Base-by-base conservation (phyloP, 2,329 filamentous ascomycete genomes). In the Cladophialophora psammophila region DNA sequence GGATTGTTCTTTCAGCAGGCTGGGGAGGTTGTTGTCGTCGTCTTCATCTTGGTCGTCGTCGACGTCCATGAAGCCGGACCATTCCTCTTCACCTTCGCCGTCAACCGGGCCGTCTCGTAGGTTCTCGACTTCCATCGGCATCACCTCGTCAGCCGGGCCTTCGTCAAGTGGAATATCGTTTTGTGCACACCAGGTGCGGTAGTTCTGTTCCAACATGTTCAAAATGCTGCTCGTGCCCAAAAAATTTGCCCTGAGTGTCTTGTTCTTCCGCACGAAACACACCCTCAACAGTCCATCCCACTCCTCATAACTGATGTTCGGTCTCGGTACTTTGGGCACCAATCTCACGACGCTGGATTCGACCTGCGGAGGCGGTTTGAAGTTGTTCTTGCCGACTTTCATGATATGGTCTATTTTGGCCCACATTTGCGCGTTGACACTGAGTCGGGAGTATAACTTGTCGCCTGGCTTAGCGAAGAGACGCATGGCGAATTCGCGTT, bases 301-400 rank as follows among this genome's bases (percentile, higher is more conserved):
- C 79, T 98, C 95, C 61, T 96, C 93, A 80, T 94, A 98, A 76
- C 89, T 92, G 71, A 98, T 94, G 73, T 93, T 90, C 61, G 94
- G 94, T 42, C 93, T 83, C 10, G 93, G 93, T 42, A 87, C 85
- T 82, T 97, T 96, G 26, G 93, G 93, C 76, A 94, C 92, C 72
- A 97, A 91, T 67, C 94, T 87, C 56, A 97, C 93, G 6, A 97
- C 94, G 65, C 91, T 94, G 7, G 89, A 92, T 80, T 99, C 95
- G 65, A 99, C 95, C 75, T 93, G 88, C 8, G 95, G 95, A 0
- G 95, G 94, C 0, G 95, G 95, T 69, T 92, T 93, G 86, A 98
- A 99, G 82, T 98, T 98, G 80, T 96, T 95, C 80, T 90, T 91
- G 71, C 94, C 93, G 54, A 98, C 94, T 81, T 97, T 97, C 90